Percentiles rank a stretch among this genome's conserved stretches.
phyloP scores from a whole-genome alignment of 352 stramenopile species.

The Globisporangium nunn region DNA sequence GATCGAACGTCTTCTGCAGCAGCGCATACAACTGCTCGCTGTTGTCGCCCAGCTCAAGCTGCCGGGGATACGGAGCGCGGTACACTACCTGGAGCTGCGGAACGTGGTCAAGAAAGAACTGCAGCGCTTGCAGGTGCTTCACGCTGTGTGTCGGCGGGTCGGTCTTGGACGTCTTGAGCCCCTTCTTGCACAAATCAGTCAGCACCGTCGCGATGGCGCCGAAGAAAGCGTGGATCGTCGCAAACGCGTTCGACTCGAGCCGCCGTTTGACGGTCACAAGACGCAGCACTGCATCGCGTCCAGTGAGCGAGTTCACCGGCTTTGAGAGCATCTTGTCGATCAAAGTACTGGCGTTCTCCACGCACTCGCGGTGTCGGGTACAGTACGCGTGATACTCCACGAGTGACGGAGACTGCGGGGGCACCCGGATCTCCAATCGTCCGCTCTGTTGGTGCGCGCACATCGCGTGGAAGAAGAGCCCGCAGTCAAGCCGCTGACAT shows the following conservation, averaged over 20 bases:
- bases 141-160: constrained; percentile 46
- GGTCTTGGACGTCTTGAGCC: constrained; percentile 33
- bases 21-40: constrained; percentile 39
- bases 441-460: constrained; percentile 37
- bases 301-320: constrained; percentile 35
- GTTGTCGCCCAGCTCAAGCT: constrained; percentile 34
- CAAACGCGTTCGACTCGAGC: constrained; percentile 28
- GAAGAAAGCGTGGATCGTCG: constrained; percentile 30
- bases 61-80: constrained; percentile 9
- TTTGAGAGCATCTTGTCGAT: constrained; percentile 48
- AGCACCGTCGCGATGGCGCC: constrained; percentile 32
- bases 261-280: constrained; percentile 38
- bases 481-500: constrained; percentile 47
- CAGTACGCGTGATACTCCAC: constrained; percentile 60
- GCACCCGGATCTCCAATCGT: constrained; percentile 21
- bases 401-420: constrained; percentile 17
- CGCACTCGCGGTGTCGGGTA: constrained; percentile 38
- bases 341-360: constrained; percentile 32
- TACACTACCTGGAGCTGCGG: constrained; percentile 63
- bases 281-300: constrained; percentile 43
- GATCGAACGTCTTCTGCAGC: constrained; percentile 51
- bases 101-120: constrained; percentile 60
- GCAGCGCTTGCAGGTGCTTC: constrained; percentile 59
- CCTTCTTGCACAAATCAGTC: constrained; percentile 48
- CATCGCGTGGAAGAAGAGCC: constrained; percentile 55